Conservation (phyloP, 192 early-diverging fungal species). For the Paraglomus brasilianum region DNA sequence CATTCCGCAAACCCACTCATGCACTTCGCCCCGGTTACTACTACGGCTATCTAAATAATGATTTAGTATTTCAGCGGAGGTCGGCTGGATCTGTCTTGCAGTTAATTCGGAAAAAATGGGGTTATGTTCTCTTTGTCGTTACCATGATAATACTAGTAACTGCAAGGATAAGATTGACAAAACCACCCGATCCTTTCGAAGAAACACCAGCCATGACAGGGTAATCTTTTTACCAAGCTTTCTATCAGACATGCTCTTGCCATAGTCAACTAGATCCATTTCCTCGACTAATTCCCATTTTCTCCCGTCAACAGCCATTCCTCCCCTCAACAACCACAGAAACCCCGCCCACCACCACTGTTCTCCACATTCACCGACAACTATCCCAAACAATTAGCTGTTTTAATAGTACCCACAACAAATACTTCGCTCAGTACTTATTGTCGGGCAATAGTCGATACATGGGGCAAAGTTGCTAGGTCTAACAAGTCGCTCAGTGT, state of each 20-base stretch:
- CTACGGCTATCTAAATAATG: no score
- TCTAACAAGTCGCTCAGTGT: slow-evolving; percentile 21
- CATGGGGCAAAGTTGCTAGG: slow-evolving; percentile 19
- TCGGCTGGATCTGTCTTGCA: background rate
- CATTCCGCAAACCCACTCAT: no score
- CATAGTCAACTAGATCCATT: no score
- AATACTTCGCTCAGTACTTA: slow-evolving; percentile 1
- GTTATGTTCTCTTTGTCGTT: slow-evolving; percentile 1
- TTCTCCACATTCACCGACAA: slow-evolving; percentile 23
- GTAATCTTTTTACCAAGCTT: background rate
- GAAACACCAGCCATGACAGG: slow-evolving; percentile 23
- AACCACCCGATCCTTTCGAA: slow-evolving; percentile 1
- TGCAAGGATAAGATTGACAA: background rate
- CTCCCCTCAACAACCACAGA: background rate
- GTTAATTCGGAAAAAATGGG: slow-evolving; percentile 2
- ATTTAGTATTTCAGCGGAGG: no score
- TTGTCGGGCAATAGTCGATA: slow-evolving; percentile 9
- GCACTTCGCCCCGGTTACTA: no score
- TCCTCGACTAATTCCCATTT: no score
- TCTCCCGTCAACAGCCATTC: slow-evolving; percentile 8
- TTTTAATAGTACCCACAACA: slow-evolving; percentile 17
- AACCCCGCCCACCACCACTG: background rate
- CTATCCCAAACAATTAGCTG: slow-evolving; percentile 22
- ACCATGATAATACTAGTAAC: slow-evolving; percentile 2
- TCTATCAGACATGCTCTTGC: no score